These are phyloP conservation scores for Rickenella mellea DNA, from an alignment of 768 basidiomycete species.

Conservation along the genomic window DNA sequence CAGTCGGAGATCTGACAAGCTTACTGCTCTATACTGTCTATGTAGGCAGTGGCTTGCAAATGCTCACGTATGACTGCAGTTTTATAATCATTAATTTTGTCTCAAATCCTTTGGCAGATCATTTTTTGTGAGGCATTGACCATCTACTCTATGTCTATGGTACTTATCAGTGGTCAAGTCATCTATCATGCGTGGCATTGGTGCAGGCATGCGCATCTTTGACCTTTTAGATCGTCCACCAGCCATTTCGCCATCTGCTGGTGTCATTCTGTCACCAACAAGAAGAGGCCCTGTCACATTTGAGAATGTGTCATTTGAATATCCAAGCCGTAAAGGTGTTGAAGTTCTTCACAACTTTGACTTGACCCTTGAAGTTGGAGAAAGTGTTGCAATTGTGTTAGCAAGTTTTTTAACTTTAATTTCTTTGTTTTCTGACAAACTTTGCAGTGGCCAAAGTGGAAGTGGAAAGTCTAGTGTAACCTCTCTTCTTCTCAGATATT, in stretches of 20 bases:
- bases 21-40: conserved; percentile 87
- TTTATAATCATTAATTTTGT: neutral
- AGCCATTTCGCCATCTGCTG: conserved; percentile 56
- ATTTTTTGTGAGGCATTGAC: conserved; percentile 26
- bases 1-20: conserved; percentile 87
- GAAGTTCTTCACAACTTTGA: conserved; percentile 77
- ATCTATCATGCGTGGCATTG: conserved; percentile 94
- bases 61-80: conserved; percentile 52
- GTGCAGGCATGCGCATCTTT: conserved; percentile 90
- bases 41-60: conserved; percentile 71
- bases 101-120: conserved; percentile 29
- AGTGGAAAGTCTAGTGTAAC: conserved; percentile 92
- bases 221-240: conserved; percentile 80
- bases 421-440: conserved; percentile 3
- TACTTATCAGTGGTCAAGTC: conserved; percentile 34
- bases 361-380: conserved; percentile 72
- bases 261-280: conserved; percentile 42
- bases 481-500: conserved; percentile 78
- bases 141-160: conserved; percentile 6
- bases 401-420: conserved; percentile 22
- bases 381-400: conserved; percentile 87
- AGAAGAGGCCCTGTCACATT: conserved; percentile 69
- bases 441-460: conserved; percentile 75
- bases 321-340: conserved; percentile 77
- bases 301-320: conserved; percentile 79